Percentiles rank a stretch among this genome's conserved stretches.
Evolutionary conservation across 768 basidiomycete species (phyloP).

Genomic region (Krasilnikovozyma curviuscula): DNA sequence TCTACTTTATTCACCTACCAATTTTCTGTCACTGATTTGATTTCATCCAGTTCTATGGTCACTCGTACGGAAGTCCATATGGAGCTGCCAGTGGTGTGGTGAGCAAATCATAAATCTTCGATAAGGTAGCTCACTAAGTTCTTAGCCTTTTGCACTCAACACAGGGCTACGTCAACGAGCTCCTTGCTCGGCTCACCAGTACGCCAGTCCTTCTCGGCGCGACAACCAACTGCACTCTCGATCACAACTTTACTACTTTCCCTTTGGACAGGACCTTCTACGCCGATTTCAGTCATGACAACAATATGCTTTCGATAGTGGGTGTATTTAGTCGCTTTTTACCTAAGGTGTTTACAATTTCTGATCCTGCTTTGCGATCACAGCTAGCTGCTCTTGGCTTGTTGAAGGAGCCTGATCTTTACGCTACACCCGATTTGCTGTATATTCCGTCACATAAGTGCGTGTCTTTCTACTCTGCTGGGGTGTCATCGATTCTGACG

Average conservation of each 20-base stretch:
- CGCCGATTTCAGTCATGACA: slow-evolving; percentile 71
- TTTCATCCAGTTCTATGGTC: too few species aligned
- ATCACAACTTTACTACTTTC: slow-evolving; percentile 44
- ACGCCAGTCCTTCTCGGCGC: slow-evolving; percentile 46
- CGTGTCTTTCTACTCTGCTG: background rate
- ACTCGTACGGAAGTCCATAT: too few species aligned
- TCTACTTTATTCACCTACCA: too few species aligned
- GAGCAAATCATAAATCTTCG: too few species aligned
- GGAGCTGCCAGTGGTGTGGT: too few species aligned
- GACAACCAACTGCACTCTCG: slow-evolving; percentile 56
- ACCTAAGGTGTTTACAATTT: too few species aligned
- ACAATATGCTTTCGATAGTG: too few species aligned
- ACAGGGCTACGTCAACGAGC: slow-evolving; percentile 77
- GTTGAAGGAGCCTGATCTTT: background rate
- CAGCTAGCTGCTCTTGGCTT: background rate
- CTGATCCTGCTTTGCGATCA: too few species aligned
- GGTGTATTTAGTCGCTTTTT: too few species aligned
- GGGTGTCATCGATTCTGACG: background rate
- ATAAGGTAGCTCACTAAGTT: too few species aligned
- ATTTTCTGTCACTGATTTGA: too few species aligned
- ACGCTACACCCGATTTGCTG: background rate
- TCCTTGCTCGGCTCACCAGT: slow-evolving; percentile 58
- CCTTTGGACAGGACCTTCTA: slow-evolving; percentile 39
- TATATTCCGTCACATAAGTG: background rate
- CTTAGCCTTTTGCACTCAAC: too few species aligned